Percentiles rank a stretch among this genome's conserved stretches.
phyloP scores from a whole-genome alignment of 2,329 filamentous ascomycete species.

The Fusarium nodosum region DNA sequence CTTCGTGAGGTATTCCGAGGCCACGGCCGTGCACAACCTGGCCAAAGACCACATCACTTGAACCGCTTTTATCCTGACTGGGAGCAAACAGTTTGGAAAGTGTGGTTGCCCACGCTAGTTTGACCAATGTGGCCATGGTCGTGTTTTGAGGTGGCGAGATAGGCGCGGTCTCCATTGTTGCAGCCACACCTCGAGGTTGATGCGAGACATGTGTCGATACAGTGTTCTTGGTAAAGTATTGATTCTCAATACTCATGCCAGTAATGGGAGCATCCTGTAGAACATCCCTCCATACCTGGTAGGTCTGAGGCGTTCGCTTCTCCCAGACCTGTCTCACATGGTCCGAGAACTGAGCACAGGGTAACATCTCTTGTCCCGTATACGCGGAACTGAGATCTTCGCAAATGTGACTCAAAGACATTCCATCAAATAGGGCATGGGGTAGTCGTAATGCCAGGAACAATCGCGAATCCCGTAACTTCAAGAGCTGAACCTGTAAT shows the following conservation, averaged over 20 bases:
- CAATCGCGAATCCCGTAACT: neutral
- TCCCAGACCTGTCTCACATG: neutral
- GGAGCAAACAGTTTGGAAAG: neutral
- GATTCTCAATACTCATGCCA: neutral
- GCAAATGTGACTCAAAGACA: conserved; percentile 11
- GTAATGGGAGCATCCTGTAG: neutral
- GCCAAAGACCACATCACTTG: conserved; percentile 5
- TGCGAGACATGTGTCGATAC: neutral
- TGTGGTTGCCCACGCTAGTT: conserved; percentile 9
- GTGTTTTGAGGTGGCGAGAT: neutral
- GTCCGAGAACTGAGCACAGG: conserved; percentile 14
- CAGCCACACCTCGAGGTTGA: neutral
- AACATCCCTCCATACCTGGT: conserved; percentile 3
- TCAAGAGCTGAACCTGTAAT: conserved; percentile 1
- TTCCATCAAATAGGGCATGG: conserved; percentile 13
- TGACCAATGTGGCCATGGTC: conserved; percentile 12
- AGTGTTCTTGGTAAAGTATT: neutral
- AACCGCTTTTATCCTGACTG: accelerated
- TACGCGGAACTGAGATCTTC: conserved; percentile 9
- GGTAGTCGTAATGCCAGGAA: conserved; percentile 2
- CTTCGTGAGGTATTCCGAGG: conserved; percentile 6
- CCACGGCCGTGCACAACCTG: conserved; percentile 14
- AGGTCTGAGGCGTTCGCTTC: neutral
- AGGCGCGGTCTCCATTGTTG: neutral
- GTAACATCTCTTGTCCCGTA: neutral